Evolutionary conservation across 2,329 filamentous ascomycete genomes (phyloP), one percentile per base, ranked within the genome.

Genomic region (Penicillium sp.): DNA sequence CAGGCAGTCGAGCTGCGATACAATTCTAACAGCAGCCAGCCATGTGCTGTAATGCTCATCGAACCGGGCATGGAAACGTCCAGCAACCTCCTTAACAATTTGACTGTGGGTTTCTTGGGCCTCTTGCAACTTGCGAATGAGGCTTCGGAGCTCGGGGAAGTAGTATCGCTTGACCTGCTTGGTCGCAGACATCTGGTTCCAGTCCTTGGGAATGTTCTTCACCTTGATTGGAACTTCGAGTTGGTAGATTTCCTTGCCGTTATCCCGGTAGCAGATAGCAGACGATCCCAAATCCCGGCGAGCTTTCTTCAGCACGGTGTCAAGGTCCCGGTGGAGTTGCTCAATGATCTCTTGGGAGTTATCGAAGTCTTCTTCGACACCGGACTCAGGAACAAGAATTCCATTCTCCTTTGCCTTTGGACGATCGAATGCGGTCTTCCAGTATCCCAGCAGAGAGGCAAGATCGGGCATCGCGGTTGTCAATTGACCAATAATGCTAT

Each of bases 171-270:
- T 97, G 69, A 95, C 90, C 56, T 88, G 86, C 62, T 89, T 86
- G 0, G 94, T 97, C 0, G 93, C 89, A 5, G 94, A 97, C 92
- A 97, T 97, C 71, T 97, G 93, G 62, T 92, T 88, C 93, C 94
- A 99, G 67, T 81, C 85, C 64, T 89, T 89, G 0, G 94, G 94
- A 2, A 99, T 78, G 57, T 77, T 86, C 74, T 95, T 96, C 69
- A 90, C 80, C 74, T 94, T 96, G 69, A 84, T 79, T 0, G 94
- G 93, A 0, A 91, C 89, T 73, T 99, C 94, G 12, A 99, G 82
- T 75, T 99, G 93, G 76, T 96, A 97, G 52, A 99, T 91, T 70
- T 99, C 94, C 73, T 99, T 99, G 60, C 94, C 94, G 8, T 95
- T 89, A 70, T 97, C 91, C 29, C 86, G 86, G 67, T 87, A 94